Conservation (phyloP, 2,329 filamentous ascomycete species). For the Monosporascus sp. region DNA sequence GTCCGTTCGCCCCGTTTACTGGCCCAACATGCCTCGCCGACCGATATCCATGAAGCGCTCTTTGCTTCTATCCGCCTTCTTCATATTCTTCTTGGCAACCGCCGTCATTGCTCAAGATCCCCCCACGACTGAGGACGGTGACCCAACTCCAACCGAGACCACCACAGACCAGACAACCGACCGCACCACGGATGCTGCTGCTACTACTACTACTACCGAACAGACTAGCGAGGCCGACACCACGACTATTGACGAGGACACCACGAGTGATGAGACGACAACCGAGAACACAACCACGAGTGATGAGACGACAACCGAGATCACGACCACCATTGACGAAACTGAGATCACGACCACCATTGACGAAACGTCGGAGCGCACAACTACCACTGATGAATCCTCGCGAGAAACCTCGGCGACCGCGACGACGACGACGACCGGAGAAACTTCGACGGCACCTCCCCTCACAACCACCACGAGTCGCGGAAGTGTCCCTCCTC, state of each 20-base stretch:
- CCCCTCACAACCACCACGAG: neutral
- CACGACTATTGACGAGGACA: neutral
- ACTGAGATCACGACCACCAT: neutral
- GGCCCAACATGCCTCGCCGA: slow-evolving; percentile 2
- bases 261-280: neutral
- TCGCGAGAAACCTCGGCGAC: neutral
- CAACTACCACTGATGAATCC: neutral
- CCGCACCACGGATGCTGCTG: slow-evolving; percentile 1
- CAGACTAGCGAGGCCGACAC: slow-evolving; percentile 4
- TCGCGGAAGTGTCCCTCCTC: slow-evolving; percentile 8
- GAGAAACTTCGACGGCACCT: neutral
- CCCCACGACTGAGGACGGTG: neutral
- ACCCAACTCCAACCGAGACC: neutral
- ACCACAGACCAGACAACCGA: neutral
- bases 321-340: neutral
- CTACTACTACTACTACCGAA: slow-evolving; percentile 4
- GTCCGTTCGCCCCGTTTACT: neutral
- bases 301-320: neutral
- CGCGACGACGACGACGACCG: neutral
- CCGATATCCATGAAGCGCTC: slow-evolving; percentile 5
- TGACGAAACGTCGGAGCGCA: neutral
- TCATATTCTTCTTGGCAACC: slow-evolving; percentile 3
- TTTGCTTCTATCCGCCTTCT: slow-evolving; percentile 8
- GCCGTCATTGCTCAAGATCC: slow-evolving; percentile 9
- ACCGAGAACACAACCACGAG: neutral